phyloP scores from a whole-genome alignment of 192 early-diverging fungal species.

The Linderina pennispora region DNA sequence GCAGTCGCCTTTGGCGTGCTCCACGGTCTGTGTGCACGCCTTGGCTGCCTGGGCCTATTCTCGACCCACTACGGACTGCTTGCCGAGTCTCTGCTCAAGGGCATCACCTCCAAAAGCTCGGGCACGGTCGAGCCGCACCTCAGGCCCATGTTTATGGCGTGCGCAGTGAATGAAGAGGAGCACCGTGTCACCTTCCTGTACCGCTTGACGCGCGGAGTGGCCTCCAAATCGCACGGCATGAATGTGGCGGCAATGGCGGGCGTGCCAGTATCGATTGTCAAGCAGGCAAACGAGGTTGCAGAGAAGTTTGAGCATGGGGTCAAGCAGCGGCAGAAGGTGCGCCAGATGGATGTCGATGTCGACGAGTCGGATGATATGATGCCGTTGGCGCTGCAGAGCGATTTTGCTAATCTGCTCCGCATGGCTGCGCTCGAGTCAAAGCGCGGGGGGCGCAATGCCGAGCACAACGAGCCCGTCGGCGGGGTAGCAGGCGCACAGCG shows the following conservation, averaged over 20 bases:
- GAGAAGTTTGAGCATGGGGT: conserved; percentile 62
- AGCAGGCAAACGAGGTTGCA: conserved; percentile 64
- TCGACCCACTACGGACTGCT: conserved; percentile 94
- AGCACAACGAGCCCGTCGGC: conserved; percentile 16
- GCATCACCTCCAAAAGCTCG: too few species aligned
- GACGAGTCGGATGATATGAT: neutral
- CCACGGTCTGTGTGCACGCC: conserved; percentile 70
- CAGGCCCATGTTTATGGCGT: conserved; percentile 83
- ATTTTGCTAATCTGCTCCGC: conserved; percentile 47
- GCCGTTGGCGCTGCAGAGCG: conserved; percentile 40
- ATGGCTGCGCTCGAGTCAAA: conserved; percentile 18
- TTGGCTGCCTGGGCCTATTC: conserved; percentile 89
- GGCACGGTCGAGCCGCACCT: conserved; percentile 60
- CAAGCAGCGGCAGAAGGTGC: conserved; percentile 6
- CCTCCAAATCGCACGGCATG: conserved; percentile 95
- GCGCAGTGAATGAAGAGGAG: conserved; percentile 70
- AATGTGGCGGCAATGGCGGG: conserved; percentile 98
- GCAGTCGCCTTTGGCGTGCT: conserved; percentile 92
- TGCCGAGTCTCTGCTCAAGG: conserved; percentile 78
- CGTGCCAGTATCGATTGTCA: conserved; percentile 65
- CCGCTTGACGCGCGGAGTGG: conserved; percentile 76
- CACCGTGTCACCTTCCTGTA: conserved; percentile 94
- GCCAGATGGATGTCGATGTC: too few species aligned
- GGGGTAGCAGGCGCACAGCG: conserved; percentile 8
- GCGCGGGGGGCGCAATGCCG: neutral